Base-by-base conservation (phyloP, 2,329 filamentous ascomycete genomes). In the Colletotrichum euphorbiae region DNA sequence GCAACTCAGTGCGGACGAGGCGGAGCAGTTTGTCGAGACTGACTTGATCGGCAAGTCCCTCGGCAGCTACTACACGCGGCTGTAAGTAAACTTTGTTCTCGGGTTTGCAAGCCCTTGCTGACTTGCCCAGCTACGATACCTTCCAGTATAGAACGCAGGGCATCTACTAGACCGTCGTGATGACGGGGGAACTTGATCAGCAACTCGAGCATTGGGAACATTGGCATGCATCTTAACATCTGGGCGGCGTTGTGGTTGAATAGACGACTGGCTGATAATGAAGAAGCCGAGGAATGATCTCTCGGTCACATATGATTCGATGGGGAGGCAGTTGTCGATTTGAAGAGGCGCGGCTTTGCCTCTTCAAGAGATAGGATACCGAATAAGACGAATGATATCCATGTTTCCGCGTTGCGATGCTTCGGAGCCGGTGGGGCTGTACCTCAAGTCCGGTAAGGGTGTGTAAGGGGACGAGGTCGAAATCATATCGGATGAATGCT, bases 81-180 rank as follows among this genome's bases (percentile, higher is more conserved):
- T 94, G 89, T 94, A 82, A 84, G 91, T 79, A n/a, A 11, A 28
- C 28, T 21, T 3, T 19, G 5, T 33, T 40, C 50, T 28, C 15
- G 45, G 40, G 8, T 40, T 31, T 21, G 2, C 11, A 17, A 28
- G 28, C 36, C 12, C 17, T 21, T 40, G 68, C 36, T 69, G 21
- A 73, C 62, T 40, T 17, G 11, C 13, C 3, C 46, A 93, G 91
- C 80, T 93, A 94, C 75, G 91, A 94, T 80, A 93, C 91, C 70
- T 95, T 94, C 82, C 92, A 95, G 82, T 95, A 95, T 81, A 89
- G 93, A 75, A 94, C 93, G 40, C 92, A 95, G 80, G 93, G 92
- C 73, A 95, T 95, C 80, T 95, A 95, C 80, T 95, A 87, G 73
- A 70, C 61, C 65, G 69, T n/a, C 40, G 64, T 48, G 19, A 42